Evolutionary conservation across 2,329 filamentous ascomycete genomes (phyloP).

Genomic region (Colletotrichum camelliae): DNA sequence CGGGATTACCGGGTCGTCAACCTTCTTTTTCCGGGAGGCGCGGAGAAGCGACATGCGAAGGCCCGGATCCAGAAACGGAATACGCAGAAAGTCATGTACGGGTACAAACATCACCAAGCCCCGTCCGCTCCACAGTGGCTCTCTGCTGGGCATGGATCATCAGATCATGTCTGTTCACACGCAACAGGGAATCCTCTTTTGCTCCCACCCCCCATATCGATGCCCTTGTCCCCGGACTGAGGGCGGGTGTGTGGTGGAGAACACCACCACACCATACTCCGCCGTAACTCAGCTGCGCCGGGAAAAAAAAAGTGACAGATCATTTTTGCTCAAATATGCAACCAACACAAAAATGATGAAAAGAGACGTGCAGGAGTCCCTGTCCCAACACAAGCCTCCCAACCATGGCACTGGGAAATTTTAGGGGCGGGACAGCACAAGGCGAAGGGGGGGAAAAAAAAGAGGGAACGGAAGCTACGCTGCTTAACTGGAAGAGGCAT

Average conservation of each 20-base stretch:
- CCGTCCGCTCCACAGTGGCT: slow-evolving; percentile 4
- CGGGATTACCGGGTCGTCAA: neutral
- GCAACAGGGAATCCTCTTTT: neutral
- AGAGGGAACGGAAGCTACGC: slow-evolving; percentile 1
- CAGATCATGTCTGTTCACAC: slow-evolving; percentile 19
- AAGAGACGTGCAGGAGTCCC: neutral
- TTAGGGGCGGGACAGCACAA: neutral
- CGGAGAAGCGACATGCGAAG: neutral
- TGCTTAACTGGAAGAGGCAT: neutral
- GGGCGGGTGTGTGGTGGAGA: neutral
- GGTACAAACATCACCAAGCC: neutral
- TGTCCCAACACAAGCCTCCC: neutral
- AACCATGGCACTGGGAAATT: slow-evolving; percentile 11
- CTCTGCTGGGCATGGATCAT: slow-evolving; percentile 3
- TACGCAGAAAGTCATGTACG: neutral
- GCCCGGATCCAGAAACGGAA: neutral
- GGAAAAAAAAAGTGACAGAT: slow-evolving; percentile 2
- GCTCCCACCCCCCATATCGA: neutral
- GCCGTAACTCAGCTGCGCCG: neutral
- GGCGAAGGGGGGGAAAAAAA: neutral
- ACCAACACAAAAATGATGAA: neutral
- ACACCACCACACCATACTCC: neutral
- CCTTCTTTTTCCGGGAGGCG: neutral
- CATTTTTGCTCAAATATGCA: neutral
- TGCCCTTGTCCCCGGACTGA: neutral